Base-by-base conservation (phyloP, 306 rosid species). In the Cyclanthera cordifolia region DNA sequence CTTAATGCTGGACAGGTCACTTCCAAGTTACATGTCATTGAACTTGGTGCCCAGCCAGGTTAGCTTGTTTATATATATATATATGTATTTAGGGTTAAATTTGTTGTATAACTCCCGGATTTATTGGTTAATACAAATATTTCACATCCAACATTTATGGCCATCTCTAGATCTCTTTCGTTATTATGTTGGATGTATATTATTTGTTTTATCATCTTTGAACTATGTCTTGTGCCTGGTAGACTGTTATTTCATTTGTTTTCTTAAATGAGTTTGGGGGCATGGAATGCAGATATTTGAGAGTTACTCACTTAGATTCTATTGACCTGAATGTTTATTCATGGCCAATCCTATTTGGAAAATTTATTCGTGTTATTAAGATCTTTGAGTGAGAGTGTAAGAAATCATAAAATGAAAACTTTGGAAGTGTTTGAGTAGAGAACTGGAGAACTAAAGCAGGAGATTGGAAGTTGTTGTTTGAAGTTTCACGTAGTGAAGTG, bases 1-100 rank as follows among this genome's bases (percentile, higher is more conserved):
- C 88, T 90, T 68, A 93, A 90, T 74, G 96, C 99, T 65, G 99
- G 99, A 70, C 99, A 93, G 76, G 78, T 93, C 61, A 77, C 87
- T 64, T 90, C 99, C 24, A 93, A 93, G 86, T 77, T 93, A 52
- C 99, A 93, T 82, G 85, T 93, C 57, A 93, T 93, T 65, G 99
- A 93, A 83, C 84, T 93, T 74, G 99, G 99, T 76, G 99, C 99
- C 71, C 99, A 88, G 89, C 95, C 96, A 86, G 99, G 99, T 91
- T 25, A 75, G 77, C 67, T 67, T 77, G 20, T 67, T 46, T 69
- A 45, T 65, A 32, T 52, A 16, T 49, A 47, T 48, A 21, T 28
- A 0, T 65, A 43, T 20, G 53, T 16, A 53, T 14, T 68, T 65
- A 23, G 23, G 73, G 45, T 17, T 32, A 11, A 65, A 54, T 50